Percentiles rank a stretch among this genome's conserved stretches.
Conservation (phyloP, 805 yeast species). For the Candida argentea region DNA sequence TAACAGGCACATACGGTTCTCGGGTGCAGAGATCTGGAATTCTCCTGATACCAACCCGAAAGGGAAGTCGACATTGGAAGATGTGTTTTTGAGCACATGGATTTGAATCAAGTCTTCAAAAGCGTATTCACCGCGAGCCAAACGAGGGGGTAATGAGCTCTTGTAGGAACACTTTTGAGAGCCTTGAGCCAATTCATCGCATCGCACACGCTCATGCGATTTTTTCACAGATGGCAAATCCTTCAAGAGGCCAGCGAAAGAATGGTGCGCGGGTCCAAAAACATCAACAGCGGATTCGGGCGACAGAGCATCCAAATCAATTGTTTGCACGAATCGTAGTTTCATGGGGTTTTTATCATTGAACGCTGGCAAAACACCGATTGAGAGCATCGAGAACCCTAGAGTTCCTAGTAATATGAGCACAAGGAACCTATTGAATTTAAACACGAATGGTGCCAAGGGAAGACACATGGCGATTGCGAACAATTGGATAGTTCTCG, state of each 20-base stretch:
- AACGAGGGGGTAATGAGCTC: slow-evolving; percentile 36
- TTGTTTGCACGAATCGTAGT: slow-evolving; percentile 54
- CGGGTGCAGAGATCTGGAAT: slow-evolving; percentile 44
- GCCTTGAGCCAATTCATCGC: slow-evolving; percentile 34
- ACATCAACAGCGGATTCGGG: slow-evolving; percentile 32
- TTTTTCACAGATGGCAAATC: slow-evolving; percentile 59
- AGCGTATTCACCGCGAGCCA: slow-evolving; percentile 19
- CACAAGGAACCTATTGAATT: slow-evolving; percentile 45
- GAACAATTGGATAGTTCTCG: slow-evolving; percentile 15
- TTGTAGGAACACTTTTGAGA: slow-evolving; percentile 44
- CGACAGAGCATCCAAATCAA: slow-evolving; percentile 32
- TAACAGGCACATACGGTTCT: slow-evolving; percentile 57
- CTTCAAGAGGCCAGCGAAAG: slow-evolving; percentile 32
- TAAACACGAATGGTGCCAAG: slow-evolving; percentile 59
- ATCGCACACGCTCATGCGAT: slow-evolving; percentile 16
- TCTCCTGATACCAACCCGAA: slow-evolving; percentile 63
- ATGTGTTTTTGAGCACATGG: slow-evolving; percentile 40
- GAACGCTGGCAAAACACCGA: slow-evolving; percentile 46
- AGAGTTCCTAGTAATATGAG: slow-evolving; percentile 24
- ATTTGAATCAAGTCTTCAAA: slow-evolving; percentile 38
- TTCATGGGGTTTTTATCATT: slow-evolving; percentile 56
- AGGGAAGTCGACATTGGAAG: slow-evolving; percentile 33
- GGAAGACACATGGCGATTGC: slow-evolving; percentile 34
- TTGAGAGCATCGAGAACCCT: slow-evolving; percentile 16
- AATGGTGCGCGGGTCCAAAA: slow-evolving; percentile 40